phyloP scores from a whole-genome alignment of 73 alveolate species.

The Paramecium caudatum region DNA sequence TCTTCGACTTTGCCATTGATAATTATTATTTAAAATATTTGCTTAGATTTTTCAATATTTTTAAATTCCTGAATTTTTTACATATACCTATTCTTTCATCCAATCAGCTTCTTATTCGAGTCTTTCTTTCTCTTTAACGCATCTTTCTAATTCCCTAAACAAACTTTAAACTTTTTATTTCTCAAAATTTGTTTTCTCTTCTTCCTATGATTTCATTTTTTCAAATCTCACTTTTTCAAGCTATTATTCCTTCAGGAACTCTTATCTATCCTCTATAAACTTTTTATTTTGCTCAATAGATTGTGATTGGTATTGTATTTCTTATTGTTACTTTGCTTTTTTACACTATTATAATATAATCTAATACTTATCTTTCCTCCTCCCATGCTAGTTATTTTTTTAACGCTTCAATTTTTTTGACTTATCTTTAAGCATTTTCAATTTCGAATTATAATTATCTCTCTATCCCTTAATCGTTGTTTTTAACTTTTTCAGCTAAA shows the following conservation, averaged over 20 bases:
- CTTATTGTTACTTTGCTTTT: background rate
- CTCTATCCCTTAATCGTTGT: background rate
- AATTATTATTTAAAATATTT: constrained; percentile 49
- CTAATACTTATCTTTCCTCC: constrained; percentile 17
- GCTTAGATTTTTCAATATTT: constrained; percentile 33
- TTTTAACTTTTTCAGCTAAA: background rate
- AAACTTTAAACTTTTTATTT: background rate
- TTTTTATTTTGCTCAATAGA: background rate
- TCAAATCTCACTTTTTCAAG: background rate
- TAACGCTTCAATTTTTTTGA: constrained; percentile 15
- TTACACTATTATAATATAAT: background rate
- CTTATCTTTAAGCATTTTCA: background rate
- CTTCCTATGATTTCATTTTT: background rate
- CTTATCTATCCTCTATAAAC: constrained; percentile 4
- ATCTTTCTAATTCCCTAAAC: constrained; percentile 2
- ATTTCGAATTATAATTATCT: background rate
- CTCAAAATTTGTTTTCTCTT: background rate
- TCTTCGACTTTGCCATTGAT: constrained; percentile 73
- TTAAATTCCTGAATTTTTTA: constrained; percentile 46
- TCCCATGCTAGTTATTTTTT: constrained; percentile 37
- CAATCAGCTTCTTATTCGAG: background rate
- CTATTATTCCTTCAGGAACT: background rate
- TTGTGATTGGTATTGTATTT: background rate
- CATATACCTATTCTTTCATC: constrained; percentile 2
- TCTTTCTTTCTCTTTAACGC: constrained; percentile 10